Evolutionary conservation across 2,329 filamentous ascomycete genomes (phyloP).

Genomic region (Penicillium brevicompactum): DNA sequence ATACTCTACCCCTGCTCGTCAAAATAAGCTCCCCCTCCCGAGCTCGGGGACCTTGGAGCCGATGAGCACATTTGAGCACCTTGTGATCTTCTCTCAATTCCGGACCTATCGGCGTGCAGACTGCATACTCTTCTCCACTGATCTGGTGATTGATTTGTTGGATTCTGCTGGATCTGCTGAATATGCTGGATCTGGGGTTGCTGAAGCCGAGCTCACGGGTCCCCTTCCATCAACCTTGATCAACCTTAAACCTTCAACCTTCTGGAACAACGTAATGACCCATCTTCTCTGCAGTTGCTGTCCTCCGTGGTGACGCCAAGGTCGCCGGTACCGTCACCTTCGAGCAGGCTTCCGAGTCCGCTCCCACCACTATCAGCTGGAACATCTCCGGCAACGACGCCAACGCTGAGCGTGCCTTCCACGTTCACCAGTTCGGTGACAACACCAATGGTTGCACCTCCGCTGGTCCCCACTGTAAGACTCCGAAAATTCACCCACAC

Average conservation of each 20-base stretch:
- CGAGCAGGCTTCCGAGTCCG: constrained; percentile 82
- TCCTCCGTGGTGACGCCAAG: constrained; percentile 97
- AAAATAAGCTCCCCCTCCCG: constrained; percentile 11
- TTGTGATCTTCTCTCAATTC: constrained; percentile 29
- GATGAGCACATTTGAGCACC: constrained; percentile 48
- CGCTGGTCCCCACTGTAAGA: constrained; percentile 93
- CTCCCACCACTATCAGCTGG: constrained; percentile 85
- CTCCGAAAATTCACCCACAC: neutral
- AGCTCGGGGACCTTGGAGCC: constrained; percentile 35
- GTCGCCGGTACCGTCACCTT: constrained; percentile 92
- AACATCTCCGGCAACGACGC: constrained; percentile 89
- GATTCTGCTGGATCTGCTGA: too few relatives aligned
- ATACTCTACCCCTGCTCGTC: neutral
- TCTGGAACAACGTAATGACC: constrained; percentile 16
- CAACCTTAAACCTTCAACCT: constrained; percentile 2
- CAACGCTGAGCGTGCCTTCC: constrained; percentile 96
- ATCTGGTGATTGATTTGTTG: neutral
- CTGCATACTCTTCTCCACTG: constrained; percentile 6
- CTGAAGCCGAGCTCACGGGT: neutral
- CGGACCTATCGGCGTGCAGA: constrained; percentile 32
- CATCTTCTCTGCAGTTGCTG: constrained; percentile 67
- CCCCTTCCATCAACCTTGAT: neutral
- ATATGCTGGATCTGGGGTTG: too few relatives aligned
- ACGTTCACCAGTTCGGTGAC: constrained; percentile 98
- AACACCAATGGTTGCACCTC: constrained; percentile 99